These are phyloP conservation scores for Ustanciosporium gigantosporum DNA, from an alignment of 1,284 basidiomycete genomes.

Conservation along the genomic window DNA sequence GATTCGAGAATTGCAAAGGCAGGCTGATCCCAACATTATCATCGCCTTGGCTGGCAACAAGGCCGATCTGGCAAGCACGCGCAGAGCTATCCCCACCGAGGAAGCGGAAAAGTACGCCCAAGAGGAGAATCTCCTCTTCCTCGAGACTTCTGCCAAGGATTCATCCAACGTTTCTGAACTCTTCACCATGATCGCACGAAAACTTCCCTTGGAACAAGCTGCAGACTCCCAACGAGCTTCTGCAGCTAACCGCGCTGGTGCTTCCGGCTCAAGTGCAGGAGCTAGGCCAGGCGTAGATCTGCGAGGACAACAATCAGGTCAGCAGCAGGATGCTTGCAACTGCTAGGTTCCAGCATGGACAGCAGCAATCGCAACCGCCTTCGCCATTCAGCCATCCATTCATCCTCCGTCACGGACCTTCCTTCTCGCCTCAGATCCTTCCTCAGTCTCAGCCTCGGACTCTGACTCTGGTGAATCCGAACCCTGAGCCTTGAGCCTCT, in stretches of 20 bases:
- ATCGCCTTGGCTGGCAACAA: slow-evolving; percentile 91
- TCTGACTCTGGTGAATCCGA: no score
- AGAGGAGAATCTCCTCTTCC: slow-evolving; percentile 92
- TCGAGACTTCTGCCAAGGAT: slow-evolving; percentile 91
- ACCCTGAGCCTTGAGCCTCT: no score
- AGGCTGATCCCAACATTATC: slow-evolving; percentile 89
- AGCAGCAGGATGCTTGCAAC: slow-evolving; percentile 44
- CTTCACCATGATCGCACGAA: slow-evolving; percentile 56
- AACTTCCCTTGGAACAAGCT: slow-evolving; percentile 54
- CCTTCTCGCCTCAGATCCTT: no score
- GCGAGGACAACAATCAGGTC: slow-evolving; percentile 30
- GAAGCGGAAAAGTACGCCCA: slow-evolving; percentile 86
- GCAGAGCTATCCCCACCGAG: slow-evolving; percentile 50
- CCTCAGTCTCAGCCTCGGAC: no score
- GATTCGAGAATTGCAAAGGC: slow-evolving; percentile 94
- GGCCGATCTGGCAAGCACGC: slow-evolving; percentile 74
- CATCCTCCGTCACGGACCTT: no score
- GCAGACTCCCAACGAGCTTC: slow-evolving; percentile 26
- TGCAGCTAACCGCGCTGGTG: slow-evolving; percentile 24
- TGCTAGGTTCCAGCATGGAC: no score
- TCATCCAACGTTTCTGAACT: slow-evolving; percentile 85
- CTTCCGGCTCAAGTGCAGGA: slow-evolving; percentile 11
- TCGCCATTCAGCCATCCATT: no score
- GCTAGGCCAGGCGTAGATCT: slow-evolving; percentile 43
- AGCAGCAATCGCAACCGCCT: no score